A percentile compares a stretch with the other conserved stretches of the same genome.
phyloP scores from a whole-genome alignment of 2,329 filamentous ascomycete genomes.

The Botrytis fragariae region DNA sequence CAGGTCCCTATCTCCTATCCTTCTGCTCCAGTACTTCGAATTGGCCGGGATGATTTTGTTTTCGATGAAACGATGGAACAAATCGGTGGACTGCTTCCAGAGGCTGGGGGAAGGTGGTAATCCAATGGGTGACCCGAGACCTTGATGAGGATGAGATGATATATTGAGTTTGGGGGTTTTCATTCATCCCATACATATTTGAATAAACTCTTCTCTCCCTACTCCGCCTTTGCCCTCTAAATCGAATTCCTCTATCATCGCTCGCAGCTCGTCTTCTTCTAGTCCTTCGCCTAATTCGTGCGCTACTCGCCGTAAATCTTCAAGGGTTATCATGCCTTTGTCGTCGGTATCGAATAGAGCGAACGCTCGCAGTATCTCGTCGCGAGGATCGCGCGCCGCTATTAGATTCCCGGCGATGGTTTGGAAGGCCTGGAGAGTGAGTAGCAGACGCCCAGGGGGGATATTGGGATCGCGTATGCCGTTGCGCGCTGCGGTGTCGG shows the following conservation, averaged over 20 bases:
- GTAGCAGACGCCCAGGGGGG: conserved; percentile 56
- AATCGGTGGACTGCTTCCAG: conserved; percentile 4
- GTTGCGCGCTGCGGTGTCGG: conserved; percentile 44
- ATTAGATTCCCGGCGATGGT: conserved; percentile 78
- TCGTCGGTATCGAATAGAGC: conserved; percentile 87
- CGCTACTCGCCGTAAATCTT: conserved; percentile 83
- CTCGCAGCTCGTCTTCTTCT: conserved; percentile 85
- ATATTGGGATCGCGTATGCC: conserved; percentile 53
- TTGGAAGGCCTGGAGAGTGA: conserved; percentile 71
- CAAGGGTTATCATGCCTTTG: conserved; percentile 87
- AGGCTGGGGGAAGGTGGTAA: not conserved
- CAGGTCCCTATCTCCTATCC: conserved; percentile 5
- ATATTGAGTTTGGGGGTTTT: not conserved
- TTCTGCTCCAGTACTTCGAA: not conserved
- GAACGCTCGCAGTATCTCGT: conserved; percentile 90
- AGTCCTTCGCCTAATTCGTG: conserved; percentile 89
- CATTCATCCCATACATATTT: conserved; percentile 39
- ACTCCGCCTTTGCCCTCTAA: conserved; percentile 85
- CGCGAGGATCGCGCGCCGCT: conserved; percentile 75
- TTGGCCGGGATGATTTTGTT: not conserved
- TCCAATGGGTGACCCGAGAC: conserved; percentile 3
- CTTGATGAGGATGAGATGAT: conserved; percentile 1
- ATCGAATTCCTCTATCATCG: conserved; percentile 99
- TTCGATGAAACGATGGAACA: not conserved
- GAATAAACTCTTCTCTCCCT: conserved; percentile 62